Base-by-base conservation (phyloP, 306 rosid species). In the Cajanus cajan region DNA sequence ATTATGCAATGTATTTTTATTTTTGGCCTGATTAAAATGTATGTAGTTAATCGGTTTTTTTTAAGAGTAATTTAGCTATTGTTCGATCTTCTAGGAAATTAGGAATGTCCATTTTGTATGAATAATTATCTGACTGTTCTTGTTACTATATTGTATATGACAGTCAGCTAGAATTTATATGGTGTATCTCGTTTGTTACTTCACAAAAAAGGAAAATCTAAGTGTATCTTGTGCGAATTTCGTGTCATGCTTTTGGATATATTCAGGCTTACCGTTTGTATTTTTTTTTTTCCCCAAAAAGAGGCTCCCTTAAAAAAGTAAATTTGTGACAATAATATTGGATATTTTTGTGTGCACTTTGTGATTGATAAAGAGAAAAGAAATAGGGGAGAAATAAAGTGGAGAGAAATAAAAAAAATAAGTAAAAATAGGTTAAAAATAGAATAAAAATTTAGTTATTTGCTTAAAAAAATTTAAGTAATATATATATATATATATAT, bases 121-220 rank as follows among this genome's bases (percentile, higher is more conserved):
- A 28, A 12, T 16, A 5, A 43, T 36, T 39, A 31, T 14, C 39
- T 63, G 14, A 24, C 61, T 47, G 19, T 6, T 50, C 21, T 39
- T 31, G 18, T 5, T 58, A 8, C 61, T 79, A 69, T 31, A 71
- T 47, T 64, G 82, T 54, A 77, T 63, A 69, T 67, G 54, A 12
- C 10, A 12, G 54, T 67, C 36, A 16, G 51, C 33, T 19, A 66
- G 51, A 33, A 41, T 44, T 61, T 78, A 7, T 68, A 54, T 39
- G 13, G 69, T 68, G 55, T 78, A 24, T 43, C 69, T 68, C 68
- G 25, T 57, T 8, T 41, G 13, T 50, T 54, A 18, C 47, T 52
- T 65, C 4, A 36, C 14, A 16, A 0, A 50, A 62, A 6, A 22
- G 18, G 36, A 62, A 63, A 47, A 28, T n/a, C n/a, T n/a, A 14